Conservation (phyloP, 441 rosid genomes). For the Aquilaria agallochum region DNA sequence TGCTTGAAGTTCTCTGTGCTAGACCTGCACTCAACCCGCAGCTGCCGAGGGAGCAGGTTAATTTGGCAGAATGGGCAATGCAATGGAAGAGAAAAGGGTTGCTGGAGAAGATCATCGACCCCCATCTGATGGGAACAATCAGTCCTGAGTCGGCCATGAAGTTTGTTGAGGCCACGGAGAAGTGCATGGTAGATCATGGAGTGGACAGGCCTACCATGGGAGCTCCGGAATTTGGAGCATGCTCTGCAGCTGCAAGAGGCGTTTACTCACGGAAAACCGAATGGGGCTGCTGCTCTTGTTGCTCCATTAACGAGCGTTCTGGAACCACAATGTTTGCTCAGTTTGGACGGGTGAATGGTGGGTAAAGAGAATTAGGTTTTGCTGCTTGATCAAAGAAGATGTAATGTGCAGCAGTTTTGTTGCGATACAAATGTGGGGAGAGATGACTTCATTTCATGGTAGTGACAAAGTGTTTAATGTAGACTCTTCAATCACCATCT, state of each 20-base stretch:
- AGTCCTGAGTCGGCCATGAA: constrained; percentile 85
- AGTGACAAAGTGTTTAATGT: background rate
- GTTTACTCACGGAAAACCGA: background rate
- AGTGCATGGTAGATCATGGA: constrained; percentile 79
- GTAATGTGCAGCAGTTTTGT: background rate
- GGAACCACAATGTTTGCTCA: constrained; percentile 62
- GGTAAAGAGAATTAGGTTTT: constrained; percentile 24
- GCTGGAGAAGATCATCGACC: constrained; percentile 79
- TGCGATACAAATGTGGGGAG: too few species aligned
- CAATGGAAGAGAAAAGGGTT: constrained; percentile 84
- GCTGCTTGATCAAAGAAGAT: constrained; percentile 10
- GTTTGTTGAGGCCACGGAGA: constrained; percentile 82
- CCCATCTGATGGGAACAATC: constrained; percentile 50
- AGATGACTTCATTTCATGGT: constrained; percentile 12
- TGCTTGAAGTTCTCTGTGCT: constrained; percentile 75
- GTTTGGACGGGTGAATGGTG: constrained; percentile 47
- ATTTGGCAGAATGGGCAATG: constrained; percentile 95
- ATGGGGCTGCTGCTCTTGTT: background rate
- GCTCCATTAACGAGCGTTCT: constrained; percentile 40
- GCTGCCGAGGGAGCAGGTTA: constrained; percentile 82
- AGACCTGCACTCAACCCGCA: constrained; percentile 74
- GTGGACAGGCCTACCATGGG: constrained; percentile 93
- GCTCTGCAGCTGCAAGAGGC: constrained; percentile 92
- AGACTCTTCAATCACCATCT: background rate
- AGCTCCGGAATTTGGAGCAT: constrained; percentile 83